phyloP scores from a whole-genome alignment of 2,329 filamentous ascomycete species.

The Pyrenochaeta sp. region DNA sequence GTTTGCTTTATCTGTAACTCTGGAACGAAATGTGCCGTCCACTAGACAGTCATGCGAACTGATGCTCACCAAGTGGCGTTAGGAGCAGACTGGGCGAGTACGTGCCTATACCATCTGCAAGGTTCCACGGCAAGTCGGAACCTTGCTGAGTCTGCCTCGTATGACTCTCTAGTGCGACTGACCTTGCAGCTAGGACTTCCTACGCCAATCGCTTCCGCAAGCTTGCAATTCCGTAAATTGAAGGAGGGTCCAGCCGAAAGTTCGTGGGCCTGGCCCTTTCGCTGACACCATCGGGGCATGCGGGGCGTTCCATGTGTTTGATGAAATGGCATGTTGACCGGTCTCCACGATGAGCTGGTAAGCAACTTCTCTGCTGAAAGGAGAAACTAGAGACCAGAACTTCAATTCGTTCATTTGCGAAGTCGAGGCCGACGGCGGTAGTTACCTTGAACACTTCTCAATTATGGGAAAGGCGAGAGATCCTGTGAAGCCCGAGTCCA shows the following conservation, averaged over 20 bases:
- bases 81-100: conserved; percentile 14
- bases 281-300: too few relatives aligned
- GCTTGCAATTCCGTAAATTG: conserved; percentile 3
- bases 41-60: conserved; percentile 17
- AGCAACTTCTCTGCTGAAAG: too few relatives aligned
- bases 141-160: conserved; percentile 11
- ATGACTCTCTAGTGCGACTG: conserved; percentile 12
- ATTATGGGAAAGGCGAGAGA: conserved; percentile 7
- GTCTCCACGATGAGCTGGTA: too few relatives aligned
- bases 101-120: conserved; percentile 5
- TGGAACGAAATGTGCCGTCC: conserved; percentile 15
- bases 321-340: too few relatives aligned
- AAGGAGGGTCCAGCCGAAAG: too few relatives aligned
- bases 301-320: too few relatives aligned
- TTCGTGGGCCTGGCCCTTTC: too few relatives aligned
- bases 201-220: background rate
- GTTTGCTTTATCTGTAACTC: too few relatives aligned
- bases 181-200: too few relatives aligned
- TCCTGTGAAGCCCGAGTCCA: too few relatives aligned
- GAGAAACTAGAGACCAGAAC: too few relatives aligned
- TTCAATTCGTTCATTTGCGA: too few relatives aligned
- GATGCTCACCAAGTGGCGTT: conserved; percentile 10
- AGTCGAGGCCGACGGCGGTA: conserved; percentile 5
- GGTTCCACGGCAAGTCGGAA: conserved; percentile 9
- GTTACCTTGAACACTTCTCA: conserved; percentile 11